Percentiles rank a stretch among this genome's conserved stretches.
phyloP scores from a whole-genome alignment of 176 grass and related monocot genomes.

The Musa itinerans region DNA sequence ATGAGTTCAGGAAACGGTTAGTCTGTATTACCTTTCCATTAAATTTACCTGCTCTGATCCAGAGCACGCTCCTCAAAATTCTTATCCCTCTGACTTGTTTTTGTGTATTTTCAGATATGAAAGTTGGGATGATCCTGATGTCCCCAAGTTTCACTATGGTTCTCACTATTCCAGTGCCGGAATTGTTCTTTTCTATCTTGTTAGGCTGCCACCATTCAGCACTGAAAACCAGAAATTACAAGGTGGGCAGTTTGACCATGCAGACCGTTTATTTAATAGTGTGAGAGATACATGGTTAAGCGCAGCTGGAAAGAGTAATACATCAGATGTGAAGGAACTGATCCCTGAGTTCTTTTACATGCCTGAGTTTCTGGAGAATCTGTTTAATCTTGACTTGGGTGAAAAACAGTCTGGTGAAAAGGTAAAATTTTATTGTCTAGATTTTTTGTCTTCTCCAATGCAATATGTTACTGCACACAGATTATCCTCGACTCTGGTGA shows the following conservation, averaged over 20 bases:
- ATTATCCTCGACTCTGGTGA: not conserved
- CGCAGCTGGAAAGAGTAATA: slow-evolving; percentile 95
- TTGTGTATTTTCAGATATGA: slow-evolving; percentile 58
- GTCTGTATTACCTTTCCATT: slow-evolving; percentile 16
- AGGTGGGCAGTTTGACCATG: slow-evolving; percentile 94
- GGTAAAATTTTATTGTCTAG: slow-evolving; percentile 12
- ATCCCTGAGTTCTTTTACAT: slow-evolving; percentile 99
- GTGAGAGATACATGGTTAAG: slow-evolving; percentile 86
- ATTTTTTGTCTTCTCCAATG: not conserved
- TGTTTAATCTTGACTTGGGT: slow-evolving; percentile 75
- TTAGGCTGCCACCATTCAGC: slow-evolving; percentile 80
- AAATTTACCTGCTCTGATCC: not conserved
- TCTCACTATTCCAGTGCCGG: slow-evolving; percentile 99
- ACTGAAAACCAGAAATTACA: slow-evolving; percentile 95
- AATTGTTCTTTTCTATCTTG: slow-evolving; percentile 98
- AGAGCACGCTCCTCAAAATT: not conserved
- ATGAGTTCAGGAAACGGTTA: slow-evolving; percentile 87
- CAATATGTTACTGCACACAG: not conserved
- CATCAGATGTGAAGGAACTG: slow-evolving; percentile 99
- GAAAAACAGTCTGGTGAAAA: slow-evolving; percentile 99
- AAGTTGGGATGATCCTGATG: slow-evolving; percentile 98
- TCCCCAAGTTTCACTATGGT: slow-evolving; percentile 98
- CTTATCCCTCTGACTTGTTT: slow-evolving; percentile 4
- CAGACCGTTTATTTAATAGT: slow-evolving; percentile 91
- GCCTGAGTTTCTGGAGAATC: slow-evolving; percentile 97